phyloP scores from a whole-genome alignment of 164 flowering plant genomes.

The Hamamelis virginiana region DNA sequence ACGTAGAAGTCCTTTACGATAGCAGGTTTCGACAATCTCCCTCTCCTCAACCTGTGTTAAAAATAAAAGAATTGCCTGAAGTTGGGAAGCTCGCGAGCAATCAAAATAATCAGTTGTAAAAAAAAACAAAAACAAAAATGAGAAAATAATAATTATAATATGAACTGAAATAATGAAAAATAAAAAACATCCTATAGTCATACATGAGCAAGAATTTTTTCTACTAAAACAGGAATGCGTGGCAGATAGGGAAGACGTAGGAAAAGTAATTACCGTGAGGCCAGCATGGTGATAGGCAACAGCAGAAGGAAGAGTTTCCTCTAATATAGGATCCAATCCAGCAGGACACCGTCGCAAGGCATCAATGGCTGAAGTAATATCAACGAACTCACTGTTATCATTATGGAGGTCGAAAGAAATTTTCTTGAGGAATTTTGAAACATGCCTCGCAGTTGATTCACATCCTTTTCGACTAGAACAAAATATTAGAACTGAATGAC shows the following conservation, averaged over 20 bases:
- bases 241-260: slow-evolving; percentile 5
- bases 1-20: slow-evolving; percentile 84
- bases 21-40: slow-evolving; percentile 91
- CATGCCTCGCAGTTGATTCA: slow-evolving; percentile 90
- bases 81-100: neutral
- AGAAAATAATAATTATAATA: neutral
- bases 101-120: neutral
- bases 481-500: slow-evolving; percentile 89
- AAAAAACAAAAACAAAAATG: too few relatives aligned
- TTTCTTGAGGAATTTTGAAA: slow-evolving; percentile 65
- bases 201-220: slow-evolving; percentile 2
- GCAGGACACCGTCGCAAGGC: slow-evolving; percentile 74
- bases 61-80: neutral
- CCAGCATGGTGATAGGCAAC: slow-evolving; percentile 99
- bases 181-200: neutral
- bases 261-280: slow-evolving; percentile 62
- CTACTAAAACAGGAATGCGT: neutral
- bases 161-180: neutral
- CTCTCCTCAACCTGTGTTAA: slow-evolving; percentile 85
- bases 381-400: slow-evolving; percentile 46
- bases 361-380: slow-evolving; percentile 74
- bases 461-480: slow-evolving; percentile 98
- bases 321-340: slow-evolving; percentile 84
- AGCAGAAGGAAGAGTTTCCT: slow-evolving; percentile 88
- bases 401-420: slow-evolving; percentile 36